phyloP scores from a whole-genome alignment of 2,329 filamentous ascomycete genomes.

The Juglanconis oblonga region DNA sequence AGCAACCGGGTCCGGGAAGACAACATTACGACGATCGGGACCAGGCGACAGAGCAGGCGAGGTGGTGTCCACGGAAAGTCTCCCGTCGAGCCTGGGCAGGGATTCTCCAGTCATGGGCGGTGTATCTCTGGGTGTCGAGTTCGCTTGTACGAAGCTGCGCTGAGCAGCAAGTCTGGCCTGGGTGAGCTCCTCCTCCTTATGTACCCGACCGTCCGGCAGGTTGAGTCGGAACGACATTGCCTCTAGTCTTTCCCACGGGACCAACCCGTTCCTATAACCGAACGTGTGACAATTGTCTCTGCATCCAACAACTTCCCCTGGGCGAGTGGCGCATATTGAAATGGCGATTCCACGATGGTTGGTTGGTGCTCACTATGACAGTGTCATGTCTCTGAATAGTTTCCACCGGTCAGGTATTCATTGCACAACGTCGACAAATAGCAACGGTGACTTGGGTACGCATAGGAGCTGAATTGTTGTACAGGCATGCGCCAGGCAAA shows the following conservation, averaged over 20 bases:
- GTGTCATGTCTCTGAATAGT: not conserved
- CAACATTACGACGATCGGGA: constrained; percentile 42
- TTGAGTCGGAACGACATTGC: constrained; percentile 40
- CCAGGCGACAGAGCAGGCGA: constrained; percentile 26
- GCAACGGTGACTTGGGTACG: too few relatives aligned
- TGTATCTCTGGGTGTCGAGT: constrained; percentile 18
- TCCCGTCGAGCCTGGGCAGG: constrained; percentile 21
- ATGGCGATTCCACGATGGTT: not conserved
- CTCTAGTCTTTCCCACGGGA: not conserved
- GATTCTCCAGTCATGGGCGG: constrained; percentile 15
- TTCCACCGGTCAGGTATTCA: not conserved
- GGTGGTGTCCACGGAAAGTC: constrained; percentile 19
- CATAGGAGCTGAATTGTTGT: too few relatives aligned
- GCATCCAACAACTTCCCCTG: constrained; percentile 10
- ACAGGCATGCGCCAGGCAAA: too few relatives aligned
- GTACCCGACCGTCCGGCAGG: constrained; percentile 29
- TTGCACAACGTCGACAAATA: too few relatives aligned
- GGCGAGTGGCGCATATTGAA: constrained; percentile 14
- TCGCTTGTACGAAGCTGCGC: constrained; percentile 22
- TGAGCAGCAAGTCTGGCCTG: constrained; percentile 30
- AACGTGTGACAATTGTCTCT: constrained; percentile 8
- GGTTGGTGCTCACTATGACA: not conserved
- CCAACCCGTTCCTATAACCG: constrained; percentile 4
- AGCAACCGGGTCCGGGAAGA: constrained; percentile 58
- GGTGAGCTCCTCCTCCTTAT: constrained; percentile 38